phyloP scores from a whole-genome alignment of 257 asterid species.

The Misopates orontium region DNA sequence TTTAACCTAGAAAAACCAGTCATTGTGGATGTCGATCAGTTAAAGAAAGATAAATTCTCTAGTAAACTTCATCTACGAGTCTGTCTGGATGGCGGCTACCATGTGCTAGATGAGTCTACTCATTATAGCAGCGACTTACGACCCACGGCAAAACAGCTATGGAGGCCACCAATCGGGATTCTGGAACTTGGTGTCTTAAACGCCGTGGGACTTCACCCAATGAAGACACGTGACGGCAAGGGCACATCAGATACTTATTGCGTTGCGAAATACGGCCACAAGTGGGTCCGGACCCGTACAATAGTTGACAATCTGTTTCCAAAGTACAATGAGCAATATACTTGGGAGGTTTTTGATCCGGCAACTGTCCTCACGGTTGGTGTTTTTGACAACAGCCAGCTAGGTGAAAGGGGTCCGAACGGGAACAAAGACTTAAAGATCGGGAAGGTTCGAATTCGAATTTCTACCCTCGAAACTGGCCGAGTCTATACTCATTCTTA shows the following conservation, averaged over 20 bases:
- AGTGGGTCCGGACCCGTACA: conserved; percentile 89
- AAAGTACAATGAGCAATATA: conserved; percentile 79
- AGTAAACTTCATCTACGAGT: conserved; percentile 80
- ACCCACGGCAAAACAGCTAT: conserved; percentile 86
- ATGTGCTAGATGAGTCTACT: conserved; percentile 87
- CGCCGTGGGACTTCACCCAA: conserved; percentile 83
- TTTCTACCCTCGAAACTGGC: conserved; percentile 84
- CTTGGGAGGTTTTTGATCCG: conserved; percentile 93
- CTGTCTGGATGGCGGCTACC: conserved; percentile 93
- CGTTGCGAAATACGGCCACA: conserved; percentile 86
- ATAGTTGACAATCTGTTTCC: conserved; percentile 75
- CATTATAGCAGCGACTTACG: conserved; percentile 88
- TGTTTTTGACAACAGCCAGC: conserved; percentile 77
- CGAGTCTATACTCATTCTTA: conserved; percentile 86
- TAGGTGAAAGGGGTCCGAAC: conserved; percentile 49
- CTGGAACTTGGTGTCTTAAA: conserved; percentile 74
- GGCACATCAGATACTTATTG: conserved; percentile 89
- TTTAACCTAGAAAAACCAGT: conserved; percentile 80
- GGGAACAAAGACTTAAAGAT: conserved; percentile 66
- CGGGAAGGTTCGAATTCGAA: conserved; percentile 88
- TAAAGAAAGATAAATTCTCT: conserved; percentile 75
- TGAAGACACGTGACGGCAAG: conserved; percentile 77
- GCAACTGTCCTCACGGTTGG: conserved; percentile 92
- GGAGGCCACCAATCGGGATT: conserved; percentile 83
- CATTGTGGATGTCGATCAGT: conserved; percentile 73